A percentile compares a stretch with the other conserved stretches of the same genome.
Conservation (phyloP, 306 rosid genomes). For the Malus sylvestris region DNA sequence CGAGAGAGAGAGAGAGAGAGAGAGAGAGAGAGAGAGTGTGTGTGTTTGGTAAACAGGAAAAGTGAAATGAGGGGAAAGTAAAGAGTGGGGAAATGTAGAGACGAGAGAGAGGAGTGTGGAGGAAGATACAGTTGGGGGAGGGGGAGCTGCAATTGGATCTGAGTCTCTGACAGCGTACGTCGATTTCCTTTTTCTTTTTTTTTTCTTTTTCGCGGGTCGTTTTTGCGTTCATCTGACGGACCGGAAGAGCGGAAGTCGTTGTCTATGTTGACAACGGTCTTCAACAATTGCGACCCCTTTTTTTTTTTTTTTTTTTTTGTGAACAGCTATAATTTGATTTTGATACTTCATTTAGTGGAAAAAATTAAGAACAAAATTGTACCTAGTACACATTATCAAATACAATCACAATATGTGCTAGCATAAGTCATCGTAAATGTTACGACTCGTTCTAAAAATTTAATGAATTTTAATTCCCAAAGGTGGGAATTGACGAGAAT, state of each 20-base stretch:
- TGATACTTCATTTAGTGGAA: background rate
- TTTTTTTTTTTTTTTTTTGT: no score
- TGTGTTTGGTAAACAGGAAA: constrained; percentile 39
- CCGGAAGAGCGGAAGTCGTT: constrained; percentile 24
- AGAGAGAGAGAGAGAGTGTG: constrained; percentile 1
- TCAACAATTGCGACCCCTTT: background rate
- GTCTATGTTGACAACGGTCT: background rate
- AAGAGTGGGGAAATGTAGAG: constrained; percentile 4
- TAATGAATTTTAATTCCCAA: no score
- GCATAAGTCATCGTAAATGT: background rate
- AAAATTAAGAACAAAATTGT: background rate
- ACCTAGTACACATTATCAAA: no score
- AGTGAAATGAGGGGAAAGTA: constrained; percentile 42
- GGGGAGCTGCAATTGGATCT: background rate
- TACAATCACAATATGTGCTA: background rate
- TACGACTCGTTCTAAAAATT: no score
- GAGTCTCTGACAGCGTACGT: background rate
- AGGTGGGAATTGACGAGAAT: no score
- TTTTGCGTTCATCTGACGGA: constrained; percentile 31
- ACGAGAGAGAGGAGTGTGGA: background rate
- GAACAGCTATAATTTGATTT: background rate
- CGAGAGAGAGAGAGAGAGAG: background rate
- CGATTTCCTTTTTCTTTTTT: background rate
- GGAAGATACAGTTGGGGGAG: background rate
- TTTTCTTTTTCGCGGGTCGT: constrained; percentile 20